Evolutionary conservation across 768 basidiomycete species (phyloP).

Genomic region (Boletales sp.): DNA sequence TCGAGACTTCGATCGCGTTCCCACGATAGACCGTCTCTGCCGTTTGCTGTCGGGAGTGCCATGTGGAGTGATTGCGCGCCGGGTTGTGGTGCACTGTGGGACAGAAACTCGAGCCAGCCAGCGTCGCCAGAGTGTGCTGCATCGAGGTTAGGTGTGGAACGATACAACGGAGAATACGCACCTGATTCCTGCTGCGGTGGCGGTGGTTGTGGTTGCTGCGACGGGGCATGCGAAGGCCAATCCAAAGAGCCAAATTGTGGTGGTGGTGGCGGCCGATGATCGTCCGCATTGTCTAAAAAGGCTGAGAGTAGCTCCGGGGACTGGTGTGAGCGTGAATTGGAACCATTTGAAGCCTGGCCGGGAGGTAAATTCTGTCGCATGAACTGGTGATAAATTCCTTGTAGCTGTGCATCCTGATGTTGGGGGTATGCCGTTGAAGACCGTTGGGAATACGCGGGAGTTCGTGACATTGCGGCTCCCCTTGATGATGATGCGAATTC

Average conservation of each 20-base stretch:
- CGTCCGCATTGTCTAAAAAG: constrained; percentile 28
- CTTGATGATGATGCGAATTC: constrained; percentile 31
- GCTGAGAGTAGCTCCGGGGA: constrained; percentile 27
- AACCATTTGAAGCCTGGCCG: constrained; percentile 14
- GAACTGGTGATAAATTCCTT: constrained; percentile 30
- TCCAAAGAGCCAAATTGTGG: constrained; percentile 28
- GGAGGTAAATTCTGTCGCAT: constrained; percentile 26
- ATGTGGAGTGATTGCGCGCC: constrained; percentile 27
- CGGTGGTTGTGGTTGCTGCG: constrained; percentile 19
- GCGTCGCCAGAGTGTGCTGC: constrained; percentile 29
- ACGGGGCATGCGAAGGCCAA: constrained; percentile 31
- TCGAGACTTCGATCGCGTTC: constrained; percentile 30
- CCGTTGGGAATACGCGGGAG: constrained; percentile 23
- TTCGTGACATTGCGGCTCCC: constrained; percentile 19
- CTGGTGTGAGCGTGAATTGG: constrained; percentile 22
- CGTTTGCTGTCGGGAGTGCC: constrained; percentile 24
- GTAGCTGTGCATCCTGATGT: constrained; percentile 28
- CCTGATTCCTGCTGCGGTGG: constrained; percentile 26
- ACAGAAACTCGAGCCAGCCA: constrained; percentile 32
- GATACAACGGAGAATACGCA: neutral
- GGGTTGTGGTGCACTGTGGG: constrained; percentile 24
- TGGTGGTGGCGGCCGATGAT: constrained; percentile 22
- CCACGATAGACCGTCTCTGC: constrained; percentile 29
- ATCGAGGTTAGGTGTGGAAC: neutral
- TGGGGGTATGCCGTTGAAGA: constrained; percentile 23